Conservation (phyloP, 2,329 filamentous ascomycete genomes). For the Huntiella omanensis region DNA sequence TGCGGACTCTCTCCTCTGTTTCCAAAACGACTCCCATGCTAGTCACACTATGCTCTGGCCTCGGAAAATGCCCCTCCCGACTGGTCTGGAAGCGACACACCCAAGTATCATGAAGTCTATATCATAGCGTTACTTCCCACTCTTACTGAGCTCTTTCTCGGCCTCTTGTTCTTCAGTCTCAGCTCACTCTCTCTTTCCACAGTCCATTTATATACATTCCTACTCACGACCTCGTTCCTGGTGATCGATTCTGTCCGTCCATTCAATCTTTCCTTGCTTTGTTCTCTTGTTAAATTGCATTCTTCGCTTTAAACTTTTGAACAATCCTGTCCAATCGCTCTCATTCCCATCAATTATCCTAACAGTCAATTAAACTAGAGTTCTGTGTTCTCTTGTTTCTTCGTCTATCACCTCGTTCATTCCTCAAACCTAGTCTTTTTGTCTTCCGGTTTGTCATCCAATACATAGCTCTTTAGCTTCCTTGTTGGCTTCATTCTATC, state of each 20-base stretch:
- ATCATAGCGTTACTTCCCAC: not conserved
- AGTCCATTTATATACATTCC: slow-evolving; percentile 3
- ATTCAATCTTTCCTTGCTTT: slow-evolving; percentile 8
- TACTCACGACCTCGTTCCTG: slow-evolving; percentile 11
- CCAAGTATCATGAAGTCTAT: not conserved
- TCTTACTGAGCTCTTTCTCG: not conserved
- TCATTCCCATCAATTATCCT: slow-evolving; percentile 1
- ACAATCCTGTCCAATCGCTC: slow-evolving; percentile 1
- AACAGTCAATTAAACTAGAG: slow-evolving; percentile 3
- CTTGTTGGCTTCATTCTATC: slow-evolving; percentile 8
- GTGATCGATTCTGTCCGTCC: slow-evolving; percentile 9
- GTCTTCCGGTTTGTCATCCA: slow-evolving; percentile 1
- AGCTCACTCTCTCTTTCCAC: slow-evolving; percentile 8
- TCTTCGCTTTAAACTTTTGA: not conserved
- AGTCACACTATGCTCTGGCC: too few species aligned
- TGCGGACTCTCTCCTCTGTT: not conserved
- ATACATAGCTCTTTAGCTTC: slow-evolving; percentile 10
- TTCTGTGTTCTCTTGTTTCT: slow-evolving; percentile 10
- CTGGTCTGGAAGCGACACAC: too few species aligned
- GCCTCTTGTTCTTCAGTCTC: slow-evolving; percentile 7
- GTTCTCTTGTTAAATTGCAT: slow-evolving; percentile 7
- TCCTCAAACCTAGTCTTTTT: slow-evolving; percentile 4
- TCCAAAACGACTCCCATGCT: too few species aligned
- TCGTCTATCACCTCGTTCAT: slow-evolving; percentile 3
- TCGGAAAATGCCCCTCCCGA: too few species aligned